Conservation (phyloP, 805 yeast species). For the Teunomyces kruisii region DNA sequence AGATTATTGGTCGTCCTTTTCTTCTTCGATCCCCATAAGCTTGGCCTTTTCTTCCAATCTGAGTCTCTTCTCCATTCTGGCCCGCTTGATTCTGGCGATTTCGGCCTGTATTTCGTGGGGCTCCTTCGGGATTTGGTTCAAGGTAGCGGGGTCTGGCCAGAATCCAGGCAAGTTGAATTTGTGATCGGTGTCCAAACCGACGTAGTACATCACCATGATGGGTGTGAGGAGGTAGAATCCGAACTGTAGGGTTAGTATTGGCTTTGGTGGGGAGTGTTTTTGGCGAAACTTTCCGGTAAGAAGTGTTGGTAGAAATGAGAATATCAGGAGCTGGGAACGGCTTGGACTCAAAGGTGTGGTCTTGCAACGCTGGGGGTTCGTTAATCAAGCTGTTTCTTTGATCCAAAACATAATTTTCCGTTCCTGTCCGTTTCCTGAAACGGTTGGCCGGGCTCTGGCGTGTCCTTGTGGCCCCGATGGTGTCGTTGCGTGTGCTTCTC, state of each 20-base stretch:
- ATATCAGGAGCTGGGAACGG: too few species aligned
- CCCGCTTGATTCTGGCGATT: conserved; percentile 80
- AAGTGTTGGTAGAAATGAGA: too few species aligned
- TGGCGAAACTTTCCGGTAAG: too few species aligned
- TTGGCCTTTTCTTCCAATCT: conserved; percentile 70
- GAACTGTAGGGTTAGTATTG: conserved; percentile 43
- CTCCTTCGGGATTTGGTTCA: conserved; percentile 90
- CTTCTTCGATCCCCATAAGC: conserved; percentile 63
- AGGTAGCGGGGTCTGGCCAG: conserved; percentile 95
- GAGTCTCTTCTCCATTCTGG: conserved; percentile 68
- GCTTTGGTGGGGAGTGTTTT: background rate
- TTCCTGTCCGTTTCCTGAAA: too few species aligned
- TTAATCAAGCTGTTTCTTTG: too few species aligned
- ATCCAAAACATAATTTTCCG: too few species aligned
- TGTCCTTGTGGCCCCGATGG: too few species aligned
- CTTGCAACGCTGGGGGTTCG: too few species aligned
- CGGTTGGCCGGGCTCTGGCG: too few species aligned
- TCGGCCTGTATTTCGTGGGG: conserved; percentile 90
- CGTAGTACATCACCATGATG: conserved; percentile 87
- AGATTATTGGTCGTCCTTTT: conserved; percentile 18
- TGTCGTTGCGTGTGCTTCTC: background rate
- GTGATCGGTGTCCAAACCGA: conserved; percentile 85
- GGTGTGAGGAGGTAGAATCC: conserved; percentile 86
- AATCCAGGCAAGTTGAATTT: conserved; percentile 90
- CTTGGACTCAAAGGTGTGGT: too few species aligned